A percentile compares a stretch with the other conserved stretches of the same genome.
Evolutionary conservation across 1,139 yeast genomes (phyloP).

Genomic region (Taphrina communis): DNA sequence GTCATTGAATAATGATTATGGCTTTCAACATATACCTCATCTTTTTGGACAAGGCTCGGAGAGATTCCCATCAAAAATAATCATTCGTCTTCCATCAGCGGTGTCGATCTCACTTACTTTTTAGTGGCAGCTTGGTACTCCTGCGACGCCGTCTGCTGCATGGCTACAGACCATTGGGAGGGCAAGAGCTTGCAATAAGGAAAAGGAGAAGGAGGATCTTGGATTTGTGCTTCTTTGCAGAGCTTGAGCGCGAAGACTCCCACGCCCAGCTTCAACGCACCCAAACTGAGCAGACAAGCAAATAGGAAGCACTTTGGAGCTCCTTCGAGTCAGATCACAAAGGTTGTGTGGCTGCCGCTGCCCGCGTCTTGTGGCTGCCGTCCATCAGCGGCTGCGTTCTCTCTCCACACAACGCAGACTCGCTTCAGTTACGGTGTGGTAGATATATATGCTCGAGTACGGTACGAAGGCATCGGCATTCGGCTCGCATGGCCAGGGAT

Average conservation of each 20-base stretch:
- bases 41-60: slow-evolving; percentile 44
- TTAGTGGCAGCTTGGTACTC: slow-evolving; percentile 33
- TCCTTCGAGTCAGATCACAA: not conserved
- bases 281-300: too few species aligned
- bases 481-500: too few species aligned
- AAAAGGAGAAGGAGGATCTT: too few species aligned
- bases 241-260: not conserved
- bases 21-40: slow-evolving; percentile 26
- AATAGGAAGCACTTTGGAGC: not conserved
- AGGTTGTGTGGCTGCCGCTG: not conserved
- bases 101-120: slow-evolving; percentile 9
- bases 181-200: not conserved
- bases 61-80: slow-evolving; percentile 48
- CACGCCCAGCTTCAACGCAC: not conserved
- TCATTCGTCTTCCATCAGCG: slow-evolving; percentile 39
- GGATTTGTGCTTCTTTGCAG: slow-evolving; percentile 2
- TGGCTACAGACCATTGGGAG: slow-evolving; percentile 1
- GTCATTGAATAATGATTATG: slow-evolving; percentile 41
- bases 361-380: not conserved
- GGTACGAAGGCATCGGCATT: not conserved
- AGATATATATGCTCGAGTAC: not conserved
- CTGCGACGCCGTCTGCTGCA: slow-evolving; percentile 14
- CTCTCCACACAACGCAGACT: not conserved
- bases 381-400: slow-evolving; percentile 1
- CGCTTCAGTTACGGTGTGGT: not conserved